Evolutionary conservation across 2,329 filamentous ascomycete species (phyloP).

Genomic region (Fusarium penzigii): DNA sequence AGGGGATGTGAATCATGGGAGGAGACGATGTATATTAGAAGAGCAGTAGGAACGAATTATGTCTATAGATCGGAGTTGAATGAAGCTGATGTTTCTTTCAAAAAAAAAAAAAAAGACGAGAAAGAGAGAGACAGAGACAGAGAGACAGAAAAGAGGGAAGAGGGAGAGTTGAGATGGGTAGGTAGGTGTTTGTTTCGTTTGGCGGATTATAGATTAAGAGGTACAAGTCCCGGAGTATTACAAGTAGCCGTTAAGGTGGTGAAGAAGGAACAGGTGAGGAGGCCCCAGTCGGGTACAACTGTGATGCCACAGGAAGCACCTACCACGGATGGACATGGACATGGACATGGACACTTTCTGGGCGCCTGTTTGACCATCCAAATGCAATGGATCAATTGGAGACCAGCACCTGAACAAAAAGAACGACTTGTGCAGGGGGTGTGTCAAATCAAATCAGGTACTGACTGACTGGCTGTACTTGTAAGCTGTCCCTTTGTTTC

Average conservation of each 20-base stretch:
- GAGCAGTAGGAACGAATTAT: constrained; percentile 1
- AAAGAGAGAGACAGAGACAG: constrained; percentile 7
- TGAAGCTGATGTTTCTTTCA: not conserved
- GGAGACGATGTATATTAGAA: not conserved
- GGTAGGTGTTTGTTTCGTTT: constrained; percentile 12
- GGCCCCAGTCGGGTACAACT: not conserved
- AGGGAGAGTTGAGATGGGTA: not conserved
- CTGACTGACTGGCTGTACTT: not conserved
- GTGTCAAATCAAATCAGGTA: too few species aligned
- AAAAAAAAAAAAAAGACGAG: constrained; percentile 2
- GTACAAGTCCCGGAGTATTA: not conserved
- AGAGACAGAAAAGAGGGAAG: constrained; percentile 11
- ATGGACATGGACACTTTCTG: too few species aligned
- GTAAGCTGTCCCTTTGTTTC: not conserved
- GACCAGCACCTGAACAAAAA: too few species aligned
- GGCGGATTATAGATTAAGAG: not conserved
- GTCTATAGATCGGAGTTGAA: not conserved
- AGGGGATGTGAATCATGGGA: not conserved
- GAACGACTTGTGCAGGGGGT: too few species aligned
- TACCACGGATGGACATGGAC: too few species aligned
- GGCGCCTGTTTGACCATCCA: too few species aligned
- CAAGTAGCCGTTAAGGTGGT: not conserved
- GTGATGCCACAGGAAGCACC: not conserved
- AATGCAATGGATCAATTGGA: too few species aligned
- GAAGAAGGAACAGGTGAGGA: not conserved